These are phyloP conservation scores for Rosa multiflora DNA, from an alignment of 306 rosid species.

Conservation along the genomic window DNA sequence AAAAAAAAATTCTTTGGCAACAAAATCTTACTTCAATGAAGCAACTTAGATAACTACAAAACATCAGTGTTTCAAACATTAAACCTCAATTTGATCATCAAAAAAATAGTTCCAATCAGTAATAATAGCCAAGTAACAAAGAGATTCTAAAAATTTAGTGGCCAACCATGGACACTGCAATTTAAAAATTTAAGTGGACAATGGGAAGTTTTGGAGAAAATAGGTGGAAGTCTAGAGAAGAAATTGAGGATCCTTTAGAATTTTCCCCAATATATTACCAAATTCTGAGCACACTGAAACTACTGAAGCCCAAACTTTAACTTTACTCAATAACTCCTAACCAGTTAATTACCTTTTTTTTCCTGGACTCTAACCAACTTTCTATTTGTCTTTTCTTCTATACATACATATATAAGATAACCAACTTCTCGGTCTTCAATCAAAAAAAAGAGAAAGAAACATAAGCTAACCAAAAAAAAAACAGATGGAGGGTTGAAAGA, in stretches of 20 bases:
- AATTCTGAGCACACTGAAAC: neutral
- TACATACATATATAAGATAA: too few relatives aligned
- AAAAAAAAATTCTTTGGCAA: too few relatives aligned
- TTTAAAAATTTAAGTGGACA: neutral
- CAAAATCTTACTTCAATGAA: neutral
- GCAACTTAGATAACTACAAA: too few relatives aligned
- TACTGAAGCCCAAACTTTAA: neutral
- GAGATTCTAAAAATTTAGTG: neutral
- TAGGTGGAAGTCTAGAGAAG: neutral
- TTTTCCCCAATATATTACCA: neutral
- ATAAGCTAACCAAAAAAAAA: too few relatives aligned
- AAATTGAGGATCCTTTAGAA: neutral
- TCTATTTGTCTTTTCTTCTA: neutral
- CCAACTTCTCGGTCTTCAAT: too few relatives aligned
- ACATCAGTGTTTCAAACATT: neutral
- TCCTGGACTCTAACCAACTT: neutral
- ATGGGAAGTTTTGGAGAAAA: neutral
- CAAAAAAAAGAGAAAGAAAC: too few relatives aligned
- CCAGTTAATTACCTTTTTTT: too few relatives aligned
- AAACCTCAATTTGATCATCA: neutral
- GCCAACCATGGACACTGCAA: neutral
- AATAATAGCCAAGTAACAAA: neutral
- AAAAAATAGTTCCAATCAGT: neutral
- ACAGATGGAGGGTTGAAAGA: neutral
- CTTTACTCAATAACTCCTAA: neutral